phyloP scores from a whole-genome alignment of 352 stramenopile genomes.

The Globisporangium emineosum region DNA sequence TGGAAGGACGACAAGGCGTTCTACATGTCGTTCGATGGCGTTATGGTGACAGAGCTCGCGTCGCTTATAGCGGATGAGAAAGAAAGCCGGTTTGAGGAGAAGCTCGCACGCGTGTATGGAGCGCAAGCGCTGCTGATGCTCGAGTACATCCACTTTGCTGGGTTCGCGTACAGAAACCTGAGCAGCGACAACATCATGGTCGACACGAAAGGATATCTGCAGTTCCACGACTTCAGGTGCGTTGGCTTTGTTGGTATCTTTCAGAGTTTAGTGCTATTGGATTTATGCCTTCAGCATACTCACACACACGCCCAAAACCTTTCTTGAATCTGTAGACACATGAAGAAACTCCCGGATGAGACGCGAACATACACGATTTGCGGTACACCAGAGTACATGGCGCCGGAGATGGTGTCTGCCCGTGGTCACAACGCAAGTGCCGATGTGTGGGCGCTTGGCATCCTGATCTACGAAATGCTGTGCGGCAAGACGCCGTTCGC shows the following conservation, averaged over 20 bases:
- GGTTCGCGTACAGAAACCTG: conserved; percentile 80
- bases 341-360: conserved; percentile 82
- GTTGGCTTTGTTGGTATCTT: neutral
- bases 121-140: conserved; percentile 79
- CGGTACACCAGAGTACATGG: conserved; percentile 87
- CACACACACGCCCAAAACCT: no score
- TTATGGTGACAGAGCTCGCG: conserved; percentile 67
- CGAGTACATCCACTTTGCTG: conserved; percentile 79
- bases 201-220: conserved; percentile 74
- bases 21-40: conserved; percentile 75
- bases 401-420: conserved; percentile 85
- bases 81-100: conserved; percentile 50
- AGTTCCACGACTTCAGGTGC: conserved; percentile 82
- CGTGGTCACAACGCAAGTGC: conserved; percentile 70
- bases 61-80: conserved; percentile 61
- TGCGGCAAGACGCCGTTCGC: conserved; percentile 85
- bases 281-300: neutral
- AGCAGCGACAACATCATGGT: conserved; percentile 86
- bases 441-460: conserved; percentile 86
- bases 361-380: conserved; percentile 85
- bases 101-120: conserved; percentile 51
- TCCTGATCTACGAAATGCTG: conserved; percentile 87
- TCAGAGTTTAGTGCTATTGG: neutral
- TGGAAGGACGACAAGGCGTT: conserved; percentile 80
- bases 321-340: conserved; percentile 35